Percentiles rank a stretch among this genome's conserved stretches.
Conservation (phyloP, 371 early-diverging fungal species). For the Syncephalastrum racemosum region DNA sequence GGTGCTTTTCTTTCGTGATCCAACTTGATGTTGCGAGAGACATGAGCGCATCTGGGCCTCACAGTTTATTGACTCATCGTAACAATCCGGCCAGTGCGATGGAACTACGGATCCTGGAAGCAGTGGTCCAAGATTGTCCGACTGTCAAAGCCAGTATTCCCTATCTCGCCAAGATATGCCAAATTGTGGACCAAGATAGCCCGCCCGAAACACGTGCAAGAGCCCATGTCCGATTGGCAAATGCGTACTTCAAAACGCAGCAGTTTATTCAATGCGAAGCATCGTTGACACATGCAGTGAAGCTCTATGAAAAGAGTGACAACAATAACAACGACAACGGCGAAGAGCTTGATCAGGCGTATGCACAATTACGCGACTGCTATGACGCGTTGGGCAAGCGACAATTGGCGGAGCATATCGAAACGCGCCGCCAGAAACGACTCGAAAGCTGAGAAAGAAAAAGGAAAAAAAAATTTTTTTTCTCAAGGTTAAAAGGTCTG, state of each 20-base stretch:
- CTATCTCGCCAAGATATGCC: conserved; percentile 43
- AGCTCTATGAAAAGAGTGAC: conserved; percentile 31
- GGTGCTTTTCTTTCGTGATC: no score
- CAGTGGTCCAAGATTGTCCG: no score
- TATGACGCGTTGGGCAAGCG: conserved; percentile 37
- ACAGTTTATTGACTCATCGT: no score
- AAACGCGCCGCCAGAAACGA: conserved; percentile 19
- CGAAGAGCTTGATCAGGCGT: conserved; percentile 14
- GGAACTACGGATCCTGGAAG: no score
- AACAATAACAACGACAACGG: not conserved
- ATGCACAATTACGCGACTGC: conserved; percentile 23
- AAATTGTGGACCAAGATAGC: conserved; percentile 32
- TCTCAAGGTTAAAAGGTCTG: not conserved
- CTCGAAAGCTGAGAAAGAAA: conserved; percentile 8
- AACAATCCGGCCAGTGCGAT: no score
- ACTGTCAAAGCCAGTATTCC: conserved; percentile 33
- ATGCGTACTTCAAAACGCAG: conserved; percentile 30
- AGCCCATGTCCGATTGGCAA: conserved; percentile 34
- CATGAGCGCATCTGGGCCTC: no score
- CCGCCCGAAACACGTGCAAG: conserved; percentile 26
- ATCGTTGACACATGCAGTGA: conserved; percentile 22
- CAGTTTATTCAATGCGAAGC: conserved; percentile 30
- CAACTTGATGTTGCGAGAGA: no score
- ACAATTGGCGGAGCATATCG: conserved; percentile 30
- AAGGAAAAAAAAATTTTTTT: conserved; percentile 8